A percentile compares a stretch with the other conserved stretches of the same genome.
These are phyloP conservation scores for Tubosaeta sp. DNA, from an alignment of 768 basidiomycete species.

Conservation along the genomic window DNA sequence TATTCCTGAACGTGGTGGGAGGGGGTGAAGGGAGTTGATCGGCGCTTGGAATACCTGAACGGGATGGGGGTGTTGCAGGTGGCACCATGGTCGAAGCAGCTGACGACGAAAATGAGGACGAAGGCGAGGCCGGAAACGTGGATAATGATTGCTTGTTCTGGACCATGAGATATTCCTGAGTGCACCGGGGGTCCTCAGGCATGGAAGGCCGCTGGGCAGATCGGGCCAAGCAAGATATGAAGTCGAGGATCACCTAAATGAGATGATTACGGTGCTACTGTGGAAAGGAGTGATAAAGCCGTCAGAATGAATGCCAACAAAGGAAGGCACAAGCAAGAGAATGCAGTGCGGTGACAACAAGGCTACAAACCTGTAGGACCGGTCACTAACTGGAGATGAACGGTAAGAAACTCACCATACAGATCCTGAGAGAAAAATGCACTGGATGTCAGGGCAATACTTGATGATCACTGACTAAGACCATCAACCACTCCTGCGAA, in stretches of 20 bases:
- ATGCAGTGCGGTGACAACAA: slow-evolving; percentile 24
- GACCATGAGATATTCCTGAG: slow-evolving; percentile 25
- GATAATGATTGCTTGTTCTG: slow-evolving; percentile 36
- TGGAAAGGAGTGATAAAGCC: slow-evolving; percentile 8
- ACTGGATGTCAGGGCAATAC: slow-evolving; percentile 5
- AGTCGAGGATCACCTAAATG: slow-evolving; percentile 25
- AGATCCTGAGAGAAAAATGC: slow-evolving; percentile 13
- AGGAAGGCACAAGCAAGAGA: slow-evolving; percentile 5
- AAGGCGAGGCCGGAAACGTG: slow-evolving; percentile 38
- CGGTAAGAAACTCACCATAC: slow-evolving; percentile 23
- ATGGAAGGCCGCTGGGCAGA: slow-evolving; percentile 15
- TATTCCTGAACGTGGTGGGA: slow-evolving; percentile 33
- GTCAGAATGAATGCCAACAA: slow-evolving; percentile 15
- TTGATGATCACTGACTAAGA: slow-evolving; percentile 25
- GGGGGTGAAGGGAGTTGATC: slow-evolving; percentile 39
- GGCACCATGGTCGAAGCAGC: slow-evolving; percentile 38
- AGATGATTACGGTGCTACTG: slow-evolving; percentile 29
- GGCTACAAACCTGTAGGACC: slow-evolving; percentile 19
- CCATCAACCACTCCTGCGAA: slow-evolving; percentile 16
- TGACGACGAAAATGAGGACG: slow-evolving; percentile 44
- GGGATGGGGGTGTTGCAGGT: slow-evolving; percentile 33
- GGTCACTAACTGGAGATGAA: slow-evolving; percentile 1
- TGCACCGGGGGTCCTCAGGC: slow-evolving; percentile 18
- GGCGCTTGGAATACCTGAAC: slow-evolving; percentile 39
- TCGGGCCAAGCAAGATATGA: slow-evolving; percentile 24